phyloP scores from a whole-genome alignment of 2,329 filamentous ascomycete genomes.

The Colletotrichum cordylinicola region DNA sequence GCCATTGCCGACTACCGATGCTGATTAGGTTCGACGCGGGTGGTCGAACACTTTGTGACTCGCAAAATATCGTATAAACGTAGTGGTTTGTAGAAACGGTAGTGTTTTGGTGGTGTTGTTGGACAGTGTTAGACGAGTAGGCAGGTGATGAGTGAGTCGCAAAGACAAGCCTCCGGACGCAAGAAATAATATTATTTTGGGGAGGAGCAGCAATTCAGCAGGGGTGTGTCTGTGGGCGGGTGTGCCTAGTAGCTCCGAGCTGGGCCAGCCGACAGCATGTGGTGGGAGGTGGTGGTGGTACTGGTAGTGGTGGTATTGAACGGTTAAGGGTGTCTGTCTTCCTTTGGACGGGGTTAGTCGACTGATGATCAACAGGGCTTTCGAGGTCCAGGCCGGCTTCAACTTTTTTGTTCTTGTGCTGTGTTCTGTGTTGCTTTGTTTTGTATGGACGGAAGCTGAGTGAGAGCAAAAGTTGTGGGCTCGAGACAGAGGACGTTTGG shows the following conservation, averaged over 20 bases:
- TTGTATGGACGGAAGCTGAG: slow-evolving; percentile 1
- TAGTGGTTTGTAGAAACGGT: background rate
- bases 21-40: slow-evolving; percentile 28
- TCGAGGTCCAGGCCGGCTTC: slow-evolving; percentile 16
- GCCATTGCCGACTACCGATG: slow-evolving; percentile 56
- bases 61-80: slow-evolving; percentile 27
- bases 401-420: background rate
- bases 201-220: slow-evolving; percentile 25
- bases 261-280: slow-evolving; percentile 21
- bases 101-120: slow-evolving; percentile 2
- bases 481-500: slow-evolving; percentile 15
- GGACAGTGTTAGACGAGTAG: slow-evolving; percentile 2
- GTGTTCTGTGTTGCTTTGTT: background rate
- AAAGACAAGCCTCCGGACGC: slow-evolving; percentile 19
- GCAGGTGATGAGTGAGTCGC: slow-evolving; percentile 21
- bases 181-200: slow-evolving; percentile 28
- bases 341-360: slow-evolving; percentile 2
- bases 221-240: slow-evolving; percentile 25
- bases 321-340: slow-evolving; percentile 1
- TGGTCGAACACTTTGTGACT: slow-evolving; percentile 23
- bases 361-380: slow-evolving; percentile 16
- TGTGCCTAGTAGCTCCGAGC: slow-evolving; percentile 21
- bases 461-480: slow-evolving; percentile 19
- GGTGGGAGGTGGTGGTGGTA: slow-evolving; percentile 12
- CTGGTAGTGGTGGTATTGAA: slow-evolving; percentile 15